phyloP scores from a whole-genome alignment of 2,329 filamentous ascomycete genomes.

The Xylariaceae sp. region DNA sequence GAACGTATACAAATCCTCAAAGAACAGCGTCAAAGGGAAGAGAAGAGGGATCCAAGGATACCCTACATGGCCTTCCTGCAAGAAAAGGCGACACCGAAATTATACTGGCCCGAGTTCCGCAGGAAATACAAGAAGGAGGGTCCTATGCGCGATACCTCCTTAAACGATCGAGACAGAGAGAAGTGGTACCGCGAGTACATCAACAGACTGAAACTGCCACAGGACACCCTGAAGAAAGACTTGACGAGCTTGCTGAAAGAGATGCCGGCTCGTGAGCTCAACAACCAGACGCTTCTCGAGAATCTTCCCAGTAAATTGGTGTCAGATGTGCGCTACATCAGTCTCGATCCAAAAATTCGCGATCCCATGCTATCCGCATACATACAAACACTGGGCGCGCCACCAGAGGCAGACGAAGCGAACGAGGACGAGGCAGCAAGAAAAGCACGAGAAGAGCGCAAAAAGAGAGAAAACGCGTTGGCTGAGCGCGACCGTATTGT shows the following conservation, averaged over 20 bases:
- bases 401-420: slow-evolving; percentile 41
- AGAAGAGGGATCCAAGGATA: slow-evolving; percentile 77
- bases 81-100: slow-evolving; percentile 75
- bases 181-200: slow-evolving; percentile 74
- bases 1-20: slow-evolving; percentile 69
- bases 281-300: slow-evolving; percentile 51
- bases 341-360: slow-evolving; percentile 54
- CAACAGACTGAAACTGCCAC: slow-evolving; percentile 59
- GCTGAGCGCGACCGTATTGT: slow-evolving; percentile 58
- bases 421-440: slow-evolving; percentile 49
- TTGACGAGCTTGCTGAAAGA: slow-evolving; percentile 59
- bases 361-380: slow-evolving; percentile 62
- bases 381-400: slow-evolving; percentile 57
- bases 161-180: slow-evolving; percentile 72
- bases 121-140: slow-evolving; percentile 80
- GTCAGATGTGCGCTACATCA: slow-evolving; percentile 64
- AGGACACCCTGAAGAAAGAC: slow-evolving; percentile 63
- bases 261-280: slow-evolving; percentile 53
- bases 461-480: slow-evolving; percentile 60
- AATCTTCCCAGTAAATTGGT: slow-evolving; percentile 59
- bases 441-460: slow-evolving; percentile 47
- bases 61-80: slow-evolving; percentile 78
- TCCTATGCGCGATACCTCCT: slow-evolving; percentile 68
- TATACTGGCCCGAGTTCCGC: slow-evolving; percentile 97
- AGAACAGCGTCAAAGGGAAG: slow-evolving; percentile 66